phyloP scores from a whole-genome alignment of 768 basidiomycete species.

The Suillus tomentosus region DNA sequence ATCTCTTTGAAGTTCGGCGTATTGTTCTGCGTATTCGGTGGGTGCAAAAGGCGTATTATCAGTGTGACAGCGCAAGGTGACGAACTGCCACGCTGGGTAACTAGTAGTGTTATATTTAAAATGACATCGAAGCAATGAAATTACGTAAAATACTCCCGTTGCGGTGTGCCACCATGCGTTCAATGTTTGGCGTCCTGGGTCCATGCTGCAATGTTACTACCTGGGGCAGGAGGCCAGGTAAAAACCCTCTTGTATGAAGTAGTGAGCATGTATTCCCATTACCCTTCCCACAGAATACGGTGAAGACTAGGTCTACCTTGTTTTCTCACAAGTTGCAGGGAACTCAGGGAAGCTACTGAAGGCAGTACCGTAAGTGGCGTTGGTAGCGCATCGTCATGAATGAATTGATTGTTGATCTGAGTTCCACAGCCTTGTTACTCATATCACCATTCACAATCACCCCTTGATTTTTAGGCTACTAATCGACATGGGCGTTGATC shows the following conservation, averaged over 20 bases:
- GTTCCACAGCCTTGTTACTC: background rate
- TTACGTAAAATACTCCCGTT: background rate
- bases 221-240: background rate
- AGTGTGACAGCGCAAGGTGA: constrained; percentile 32
- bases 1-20: constrained; percentile 33
- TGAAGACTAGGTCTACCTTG: background rate
- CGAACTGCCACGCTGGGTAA: constrained; percentile 40
- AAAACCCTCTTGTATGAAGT: background rate
- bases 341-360: background rate
- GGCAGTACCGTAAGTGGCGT: background rate
- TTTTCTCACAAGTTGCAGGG: background rate
- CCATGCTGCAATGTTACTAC: background rate
- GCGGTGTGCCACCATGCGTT: background rate
- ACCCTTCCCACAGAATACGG: background rate
- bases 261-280: background rate
- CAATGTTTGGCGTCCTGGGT: background rate
- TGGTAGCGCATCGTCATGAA: background rate
- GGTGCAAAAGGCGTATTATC: constrained; percentile 35
- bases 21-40: constrained; percentile 40
- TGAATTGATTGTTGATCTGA: background rate
- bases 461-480: background rate
- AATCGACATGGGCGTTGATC: background rate
- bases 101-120: constrained; percentile 15
- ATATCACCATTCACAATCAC: background rate
- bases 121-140: background rate